These are phyloP conservation scores for Pleurotus platypus DNA, from an alignment of 768 basidiomycete genomes.

Conservation along the genomic window DNA sequence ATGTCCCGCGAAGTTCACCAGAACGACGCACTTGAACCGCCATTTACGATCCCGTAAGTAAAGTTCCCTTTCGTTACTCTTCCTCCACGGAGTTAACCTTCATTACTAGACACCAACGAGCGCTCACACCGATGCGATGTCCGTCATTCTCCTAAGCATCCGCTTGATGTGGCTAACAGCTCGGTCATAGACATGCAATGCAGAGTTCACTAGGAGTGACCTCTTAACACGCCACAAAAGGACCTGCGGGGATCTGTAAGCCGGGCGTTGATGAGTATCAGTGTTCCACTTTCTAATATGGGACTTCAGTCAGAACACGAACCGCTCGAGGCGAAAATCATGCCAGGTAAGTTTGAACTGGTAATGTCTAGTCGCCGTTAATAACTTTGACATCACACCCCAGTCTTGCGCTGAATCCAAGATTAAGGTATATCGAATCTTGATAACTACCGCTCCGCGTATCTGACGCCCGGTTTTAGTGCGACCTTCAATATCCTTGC, in stretches of 20 bases:
- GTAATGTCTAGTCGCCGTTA: neutral
- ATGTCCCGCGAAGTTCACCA: constrained; percentile 72
- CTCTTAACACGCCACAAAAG: constrained; percentile 69
- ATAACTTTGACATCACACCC: constrained; percentile 4
- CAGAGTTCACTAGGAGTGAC: constrained; percentile 74
- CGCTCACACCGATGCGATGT: constrained; percentile 64
- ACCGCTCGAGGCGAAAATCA: constrained; percentile 62
- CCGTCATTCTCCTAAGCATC: constrained; percentile 14
- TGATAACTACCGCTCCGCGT: neutral
- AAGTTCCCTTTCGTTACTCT: neutral
- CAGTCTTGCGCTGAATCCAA: constrained; percentile 73
- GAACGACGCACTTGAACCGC: constrained; percentile 71
- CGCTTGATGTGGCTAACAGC: constrained; percentile 1
- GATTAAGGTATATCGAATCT: constrained; percentile 34
- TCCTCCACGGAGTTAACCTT: constrained; percentile 5
- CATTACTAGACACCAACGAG: constrained; percentile 57
- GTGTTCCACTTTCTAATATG: constrained; percentile 12
- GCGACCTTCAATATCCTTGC: constrained; percentile 65
- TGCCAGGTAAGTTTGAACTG: constrained; percentile 41
- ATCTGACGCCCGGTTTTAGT: constrained; percentile 20
- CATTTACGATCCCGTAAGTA: constrained; percentile 68
- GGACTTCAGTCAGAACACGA: constrained; percentile 34
- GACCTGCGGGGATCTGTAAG: constrained; percentile 68
- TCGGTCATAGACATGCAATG: constrained; percentile 50
- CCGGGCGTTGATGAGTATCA: constrained; percentile 15